These are phyloP conservation scores for Orbilia ellipsospora DNA, from an alignment of 2,329 filamentous ascomycete species.

Conservation along the genomic window DNA sequence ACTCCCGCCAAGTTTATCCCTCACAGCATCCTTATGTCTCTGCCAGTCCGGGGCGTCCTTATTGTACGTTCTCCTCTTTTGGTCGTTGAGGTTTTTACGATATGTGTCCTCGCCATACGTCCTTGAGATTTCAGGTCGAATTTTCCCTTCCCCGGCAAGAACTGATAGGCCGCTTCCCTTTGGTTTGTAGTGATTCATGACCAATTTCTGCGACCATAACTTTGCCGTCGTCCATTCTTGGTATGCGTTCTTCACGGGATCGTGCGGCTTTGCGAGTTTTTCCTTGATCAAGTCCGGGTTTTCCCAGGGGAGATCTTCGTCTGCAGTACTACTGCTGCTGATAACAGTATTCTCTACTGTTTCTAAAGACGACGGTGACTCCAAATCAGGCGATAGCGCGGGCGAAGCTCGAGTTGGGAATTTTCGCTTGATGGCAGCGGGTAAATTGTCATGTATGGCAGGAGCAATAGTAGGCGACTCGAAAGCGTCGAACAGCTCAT, in stretches of 20 bases:
- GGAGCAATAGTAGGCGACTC: not conserved
- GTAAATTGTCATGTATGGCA: not conserved
- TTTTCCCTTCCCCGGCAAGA: constrained; percentile 3
- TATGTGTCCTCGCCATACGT: not conserved
- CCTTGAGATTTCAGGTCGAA: constrained; percentile 1
- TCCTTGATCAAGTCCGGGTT: constrained; percentile 14
- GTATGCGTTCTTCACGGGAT: constrained; percentile 37
- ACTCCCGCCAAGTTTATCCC: constrained; percentile 79
- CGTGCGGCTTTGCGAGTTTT: constrained; percentile 15
- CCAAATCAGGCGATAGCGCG: too few species aligned
- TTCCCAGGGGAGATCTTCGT: constrained; percentile 30
- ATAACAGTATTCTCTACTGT: too few species aligned
- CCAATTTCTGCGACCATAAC: constrained; percentile 25
- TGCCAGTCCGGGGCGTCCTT: constrained; percentile 31
- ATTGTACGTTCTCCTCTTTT: not conserved
- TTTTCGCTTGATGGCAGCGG: not conserved
- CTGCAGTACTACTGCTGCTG: not conserved
- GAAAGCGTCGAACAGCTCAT: not conserved
- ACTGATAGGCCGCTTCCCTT: not conserved
- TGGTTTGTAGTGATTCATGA: constrained; percentile 16
- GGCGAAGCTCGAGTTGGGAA: constrained; percentile 28
- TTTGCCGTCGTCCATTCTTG: constrained; percentile 36
- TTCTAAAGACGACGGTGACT: too few species aligned
- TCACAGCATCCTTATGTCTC: constrained; percentile 58
- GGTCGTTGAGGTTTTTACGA: constrained; percentile 4